Conservation (phyloP, 169 alveolate genomes). For the Plasmodium knowlesi region DNA sequence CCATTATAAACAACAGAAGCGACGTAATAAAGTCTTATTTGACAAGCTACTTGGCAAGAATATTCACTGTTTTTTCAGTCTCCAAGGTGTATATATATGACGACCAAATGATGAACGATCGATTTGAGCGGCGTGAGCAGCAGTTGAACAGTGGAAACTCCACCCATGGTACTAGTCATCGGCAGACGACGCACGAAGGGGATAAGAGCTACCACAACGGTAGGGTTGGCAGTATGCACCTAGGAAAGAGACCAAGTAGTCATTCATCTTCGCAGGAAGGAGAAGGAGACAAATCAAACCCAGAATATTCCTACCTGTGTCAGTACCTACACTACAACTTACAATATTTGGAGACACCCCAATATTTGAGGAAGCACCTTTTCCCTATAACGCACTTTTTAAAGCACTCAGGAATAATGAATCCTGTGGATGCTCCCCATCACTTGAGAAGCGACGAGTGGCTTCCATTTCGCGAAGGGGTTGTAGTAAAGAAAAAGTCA, state of each 20-base stretch:
- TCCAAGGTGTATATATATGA: conserved; percentile 60
- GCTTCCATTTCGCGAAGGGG: conserved; percentile 89
- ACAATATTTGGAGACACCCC: conserved; percentile 98
- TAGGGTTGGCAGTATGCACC: neutral
- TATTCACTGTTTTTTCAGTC: conserved; percentile 61
- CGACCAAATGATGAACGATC: conserved; percentile 8
- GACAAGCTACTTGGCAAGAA: conserved; percentile 56
- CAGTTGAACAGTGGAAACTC: neutral
- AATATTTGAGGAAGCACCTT: conserved; percentile 92
- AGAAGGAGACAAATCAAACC: neutral
- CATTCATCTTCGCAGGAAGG: neutral
- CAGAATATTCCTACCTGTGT: conserved; percentile 42
- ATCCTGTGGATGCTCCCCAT: conserved; percentile 99
- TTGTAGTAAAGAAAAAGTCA: conserved; percentile 9
- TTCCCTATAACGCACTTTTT: conserved; percentile 91
- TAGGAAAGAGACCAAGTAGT: neutral
- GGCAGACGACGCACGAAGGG: neutral
- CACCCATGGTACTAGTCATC: neutral
- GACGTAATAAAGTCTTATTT: conserved; percentile 65
- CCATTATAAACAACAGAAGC: conserved; percentile 62
- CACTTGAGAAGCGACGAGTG: conserved; percentile 95
- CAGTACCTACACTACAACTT: conserved; percentile 77
- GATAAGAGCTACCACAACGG: neutral
- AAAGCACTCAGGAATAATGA: conserved; percentile 96
- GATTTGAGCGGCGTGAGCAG: neutral